Conservation (phyloP, 768 basidiomycete genomes). For the Pulveroboletus sp. region DNA sequence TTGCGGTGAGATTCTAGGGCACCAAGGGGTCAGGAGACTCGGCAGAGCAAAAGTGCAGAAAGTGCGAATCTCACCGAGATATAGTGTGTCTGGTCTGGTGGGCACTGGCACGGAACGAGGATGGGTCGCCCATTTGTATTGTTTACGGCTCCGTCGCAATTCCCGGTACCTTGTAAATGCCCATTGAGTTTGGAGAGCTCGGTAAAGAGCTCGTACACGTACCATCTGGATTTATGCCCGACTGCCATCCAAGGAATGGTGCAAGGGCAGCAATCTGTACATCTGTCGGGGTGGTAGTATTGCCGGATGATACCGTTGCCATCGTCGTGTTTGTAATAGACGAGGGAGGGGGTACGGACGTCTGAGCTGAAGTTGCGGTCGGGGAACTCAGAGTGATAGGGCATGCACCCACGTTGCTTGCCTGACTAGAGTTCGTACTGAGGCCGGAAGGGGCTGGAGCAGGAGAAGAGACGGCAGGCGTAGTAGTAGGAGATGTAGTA, state of each 20-base stretch:
- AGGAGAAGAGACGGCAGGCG: slow-evolving; percentile 1
- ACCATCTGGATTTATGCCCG: slow-evolving; percentile 60
- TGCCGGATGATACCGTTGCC: background rate
- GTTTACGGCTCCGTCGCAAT: slow-evolving; percentile 34
- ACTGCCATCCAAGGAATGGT: slow-evolving; percentile 49
- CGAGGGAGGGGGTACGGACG: background rate
- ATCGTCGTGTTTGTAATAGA: slow-evolving; percentile 3
- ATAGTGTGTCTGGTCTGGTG: slow-evolving; percentile 25
- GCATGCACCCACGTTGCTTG: too few species aligned
- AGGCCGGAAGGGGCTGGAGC: background rate
- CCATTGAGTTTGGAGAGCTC: background rate
- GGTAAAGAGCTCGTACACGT: slow-evolving; percentile 16
- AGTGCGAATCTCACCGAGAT: slow-evolving; percentile 16
- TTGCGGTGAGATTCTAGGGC: slow-evolving; percentile 32
- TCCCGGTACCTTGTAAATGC: slow-evolving; percentile 28
- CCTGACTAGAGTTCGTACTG: background rate
- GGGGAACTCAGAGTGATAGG: background rate
- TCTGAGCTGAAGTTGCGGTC: background rate
- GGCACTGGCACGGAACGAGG: slow-evolving; percentile 35
- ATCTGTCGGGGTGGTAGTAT: slow-evolving; percentile 16
- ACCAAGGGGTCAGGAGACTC: background rate
- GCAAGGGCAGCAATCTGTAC: slow-evolving; percentile 40
- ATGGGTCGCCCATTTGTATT: slow-evolving; percentile 29
- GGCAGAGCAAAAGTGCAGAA: too few species aligned
- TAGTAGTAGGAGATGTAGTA: background rate